Evolutionary conservation across 306 rosid species (phyloP).

Genomic region (Ammopiptanthus mongolicus): DNA sequence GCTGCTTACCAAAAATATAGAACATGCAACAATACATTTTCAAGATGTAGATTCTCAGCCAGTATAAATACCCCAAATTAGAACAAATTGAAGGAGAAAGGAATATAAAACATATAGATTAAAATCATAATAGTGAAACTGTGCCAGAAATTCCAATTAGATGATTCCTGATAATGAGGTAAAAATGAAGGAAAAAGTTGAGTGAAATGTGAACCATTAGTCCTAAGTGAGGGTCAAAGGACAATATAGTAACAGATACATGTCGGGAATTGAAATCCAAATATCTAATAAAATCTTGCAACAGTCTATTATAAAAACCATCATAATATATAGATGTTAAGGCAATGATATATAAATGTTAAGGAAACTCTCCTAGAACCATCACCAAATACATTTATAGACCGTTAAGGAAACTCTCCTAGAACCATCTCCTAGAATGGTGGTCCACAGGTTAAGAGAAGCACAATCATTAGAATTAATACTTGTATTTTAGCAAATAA

Average conservation of each 20-base stretch:
- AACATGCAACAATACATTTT: not conserved
- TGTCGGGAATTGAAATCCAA: not conserved
- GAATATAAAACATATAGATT: slow-evolving; percentile 11
- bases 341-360: no score
- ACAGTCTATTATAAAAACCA: no score
- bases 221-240: not conserved
- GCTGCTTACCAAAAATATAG: not conserved
- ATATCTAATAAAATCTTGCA: no score
- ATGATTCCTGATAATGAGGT: slow-evolving; percentile 4
- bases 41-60: not conserved
- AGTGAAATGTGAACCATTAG: slow-evolving; percentile 7
- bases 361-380: not conserved
- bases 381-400: no score
- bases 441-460: not conserved
- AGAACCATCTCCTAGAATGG: not conserved
- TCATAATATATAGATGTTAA: not conserved
- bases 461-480: not conserved
- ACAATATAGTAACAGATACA: not conserved
- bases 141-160: not conserved
- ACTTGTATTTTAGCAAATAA: not conserved
- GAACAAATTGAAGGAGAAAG: slow-evolving; percentile 1
- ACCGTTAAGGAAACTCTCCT: no score
- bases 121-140: slow-evolving; percentile 13
- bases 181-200: not conserved
- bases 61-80: not conserved